Base-by-base conservation (phyloP, 805 yeast genomes). In the Yamadazyma takamatsuzukensis region DNA sequence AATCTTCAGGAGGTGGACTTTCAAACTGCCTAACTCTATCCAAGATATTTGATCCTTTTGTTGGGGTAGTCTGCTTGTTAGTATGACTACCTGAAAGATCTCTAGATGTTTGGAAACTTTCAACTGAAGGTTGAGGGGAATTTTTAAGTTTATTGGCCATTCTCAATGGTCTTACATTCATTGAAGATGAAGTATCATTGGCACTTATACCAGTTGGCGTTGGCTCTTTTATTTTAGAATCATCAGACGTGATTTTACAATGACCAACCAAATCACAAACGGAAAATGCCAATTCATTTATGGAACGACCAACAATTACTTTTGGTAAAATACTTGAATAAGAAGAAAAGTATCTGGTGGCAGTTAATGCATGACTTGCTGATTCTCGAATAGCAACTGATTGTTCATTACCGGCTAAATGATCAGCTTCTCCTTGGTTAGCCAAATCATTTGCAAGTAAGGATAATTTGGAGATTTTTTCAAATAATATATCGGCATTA, bases 361-460 rank as follows among this genome's bases (percentile, higher is more conserved):
- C 71, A 3, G 95, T 79, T 25, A 90, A 76, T 0, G 80, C 74
- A 56, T 83, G 87, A 12, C 88, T 76, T 15, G 83, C 72, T 1
- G 90, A 70, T 27, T 82, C 80, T 35, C 80, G 74, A 4, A 84
- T 66, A 15, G 76, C 49, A 27, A 66, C 53, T 26, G 78, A 56
- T 50, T 65, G 58, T 37, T 73, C 62, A 40, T 53, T 60, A 31
- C 54, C 51, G 33, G 47, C 52, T 25, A 51, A 37, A 12, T 37
- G 41, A 13, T 45, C 40, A 21, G 39, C 38, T 8, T 54, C 61
- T 6, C 61, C 56, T 16, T 59, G 60, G 4, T 55, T 48, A 2
- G 70, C 64, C 25, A 62, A 53, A 25, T 59, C 61, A 47, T 68
- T 70, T 4, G 71, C 70, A n/a, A 57, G 30, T 5, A 72, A 56